A percentile compares a stretch with the other conserved stretches of the same genome.
Evolutionary conservation across 2,329 filamentous ascomycete species (phyloP).

Genomic region (Samsoniella hepiali): DNA sequence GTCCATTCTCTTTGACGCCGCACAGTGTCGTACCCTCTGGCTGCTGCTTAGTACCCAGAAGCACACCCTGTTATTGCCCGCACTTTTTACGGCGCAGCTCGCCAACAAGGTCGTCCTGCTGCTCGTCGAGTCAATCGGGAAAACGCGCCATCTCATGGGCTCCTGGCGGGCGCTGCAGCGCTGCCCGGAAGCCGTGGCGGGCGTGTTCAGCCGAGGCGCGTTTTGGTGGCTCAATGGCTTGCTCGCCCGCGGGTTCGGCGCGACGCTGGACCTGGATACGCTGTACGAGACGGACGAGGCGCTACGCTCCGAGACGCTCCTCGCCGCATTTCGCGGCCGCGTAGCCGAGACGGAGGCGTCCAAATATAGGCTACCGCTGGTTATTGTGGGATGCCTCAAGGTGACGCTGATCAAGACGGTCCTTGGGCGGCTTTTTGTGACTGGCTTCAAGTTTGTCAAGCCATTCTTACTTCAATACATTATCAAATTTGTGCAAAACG

Average conservation of each 20-base stretch:
- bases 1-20: slow-evolving; percentile 37
- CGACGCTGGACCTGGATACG: slow-evolving; percentile 3
- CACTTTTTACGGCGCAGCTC: slow-evolving; percentile 31
- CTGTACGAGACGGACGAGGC: slow-evolving; percentile 17
- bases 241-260: slow-evolving; percentile 16
- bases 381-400: slow-evolving; percentile 12
- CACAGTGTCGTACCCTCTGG: slow-evolving; percentile 38
- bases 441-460: slow-evolving; percentile 25
- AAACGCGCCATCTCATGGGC: slow-evolving; percentile 24
- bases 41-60: slow-evolving; percentile 20
- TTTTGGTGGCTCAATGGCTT: slow-evolving; percentile 27
- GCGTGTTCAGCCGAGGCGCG: slow-evolving; percentile 21
- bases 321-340: not conserved
- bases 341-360: not conserved
- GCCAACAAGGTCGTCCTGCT: slow-evolving; percentile 27
- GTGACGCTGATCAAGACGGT: slow-evolving; percentile 22
- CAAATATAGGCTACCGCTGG: slow-evolving; percentile 1
- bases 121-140: slow-evolving; percentile 21
- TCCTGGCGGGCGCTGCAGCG: slow-evolving; percentile 19
- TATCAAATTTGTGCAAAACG: slow-evolving; percentile 19
- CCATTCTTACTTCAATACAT: slow-evolving; percentile 25
- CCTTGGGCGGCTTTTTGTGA: slow-evolving; percentile 20
- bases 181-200: slow-evolving; percentile 30
- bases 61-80: slow-evolving; percentile 25
- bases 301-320: slow-evolving; percentile 15